phyloP scores from a whole-genome alignment of 2,329 filamentous ascomycete genomes.

The Penicillium sp. region DNA sequence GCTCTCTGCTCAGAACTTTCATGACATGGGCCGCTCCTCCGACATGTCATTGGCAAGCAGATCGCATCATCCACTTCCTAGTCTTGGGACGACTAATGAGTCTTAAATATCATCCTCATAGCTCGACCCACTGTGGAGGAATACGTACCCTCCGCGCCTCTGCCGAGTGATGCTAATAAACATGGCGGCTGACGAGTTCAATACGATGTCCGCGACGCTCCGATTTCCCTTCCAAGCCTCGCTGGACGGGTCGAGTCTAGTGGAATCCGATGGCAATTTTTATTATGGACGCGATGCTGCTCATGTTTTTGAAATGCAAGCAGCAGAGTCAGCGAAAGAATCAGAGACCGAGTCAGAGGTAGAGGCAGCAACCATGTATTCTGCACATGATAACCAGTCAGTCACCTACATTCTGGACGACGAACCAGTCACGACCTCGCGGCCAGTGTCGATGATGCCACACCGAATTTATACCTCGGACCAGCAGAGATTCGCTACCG shows the following conservation, averaged over 20 bases:
- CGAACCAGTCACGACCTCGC: not conserved
- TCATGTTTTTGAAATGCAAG: not conserved
- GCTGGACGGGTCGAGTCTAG: not conserved
- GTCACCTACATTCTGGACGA: not conserved
- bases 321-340: not conserved
- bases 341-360: not conserved
- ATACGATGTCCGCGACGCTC: conserved; percentile 13
- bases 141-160: not conserved
- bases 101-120: no score
- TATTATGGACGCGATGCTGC: conserved; percentile 6
- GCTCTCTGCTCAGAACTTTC: no score
- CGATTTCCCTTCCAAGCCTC: conserved; percentile 13
- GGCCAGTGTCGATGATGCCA: conserved; percentile 1
- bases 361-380: not conserved
- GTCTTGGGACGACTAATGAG: no score
- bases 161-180: not conserved
- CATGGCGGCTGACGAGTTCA: conserved; percentile 12
- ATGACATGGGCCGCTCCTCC: no score
- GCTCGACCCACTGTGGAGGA: not conserved
- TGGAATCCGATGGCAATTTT: not conserved
- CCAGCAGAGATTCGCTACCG: conserved; percentile 2
- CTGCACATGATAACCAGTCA: not conserved
- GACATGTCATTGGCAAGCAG: no score
- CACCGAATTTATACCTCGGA: conserved; percentile 4
- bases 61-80: no score